phyloP scores from a whole-genome alignment of 192 early-diverging fungal species.

The Coemansia sp. region DNA sequence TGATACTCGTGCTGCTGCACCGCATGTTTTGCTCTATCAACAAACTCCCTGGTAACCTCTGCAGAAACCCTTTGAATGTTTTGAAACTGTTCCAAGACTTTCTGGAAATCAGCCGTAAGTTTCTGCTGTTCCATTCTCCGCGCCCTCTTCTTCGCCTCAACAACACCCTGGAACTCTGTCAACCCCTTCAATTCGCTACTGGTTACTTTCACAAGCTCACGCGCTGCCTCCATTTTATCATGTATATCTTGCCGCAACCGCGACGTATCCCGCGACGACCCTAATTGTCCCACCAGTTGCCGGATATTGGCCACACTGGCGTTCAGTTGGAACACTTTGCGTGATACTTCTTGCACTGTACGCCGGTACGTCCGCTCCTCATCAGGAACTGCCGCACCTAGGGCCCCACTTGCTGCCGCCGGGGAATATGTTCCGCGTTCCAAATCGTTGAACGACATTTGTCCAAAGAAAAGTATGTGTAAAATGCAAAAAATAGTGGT shows the following conservation, averaged over 20 bases:
- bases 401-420: not conserved
- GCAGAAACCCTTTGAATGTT: conserved; percentile 78
- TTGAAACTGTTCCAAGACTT: conserved; percentile 88
- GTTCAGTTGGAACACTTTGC: conserved; percentile 85
- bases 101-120: conserved; percentile 92
- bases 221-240: conserved; percentile 75
- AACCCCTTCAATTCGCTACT: conserved; percentile 75
- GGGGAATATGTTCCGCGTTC: conserved; percentile 54
- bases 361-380: conserved; percentile 56
- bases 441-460: conserved; percentile 69
- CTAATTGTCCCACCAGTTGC: conserved; percentile 71
- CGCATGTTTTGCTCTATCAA: conserved; percentile 68
- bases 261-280: conserved; percentile 72
- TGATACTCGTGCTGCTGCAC: conserved; percentile 4
- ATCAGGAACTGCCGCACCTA: conserved; percentile 10
- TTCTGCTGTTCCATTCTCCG: conserved; percentile 90
- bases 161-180: conserved; percentile 55
- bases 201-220: conserved; percentile 78
- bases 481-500: not conserved
- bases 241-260: conserved; percentile 62
- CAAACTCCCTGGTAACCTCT: conserved; percentile 80
- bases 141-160: conserved; percentile 48
- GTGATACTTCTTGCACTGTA: conserved; percentile 69
- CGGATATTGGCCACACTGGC: conserved; percentile 83
- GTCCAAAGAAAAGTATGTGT: not conserved